Base-by-base conservation (phyloP, 2,329 filamentous ascomycete genomes). In the Alternaria atra region DNA sequence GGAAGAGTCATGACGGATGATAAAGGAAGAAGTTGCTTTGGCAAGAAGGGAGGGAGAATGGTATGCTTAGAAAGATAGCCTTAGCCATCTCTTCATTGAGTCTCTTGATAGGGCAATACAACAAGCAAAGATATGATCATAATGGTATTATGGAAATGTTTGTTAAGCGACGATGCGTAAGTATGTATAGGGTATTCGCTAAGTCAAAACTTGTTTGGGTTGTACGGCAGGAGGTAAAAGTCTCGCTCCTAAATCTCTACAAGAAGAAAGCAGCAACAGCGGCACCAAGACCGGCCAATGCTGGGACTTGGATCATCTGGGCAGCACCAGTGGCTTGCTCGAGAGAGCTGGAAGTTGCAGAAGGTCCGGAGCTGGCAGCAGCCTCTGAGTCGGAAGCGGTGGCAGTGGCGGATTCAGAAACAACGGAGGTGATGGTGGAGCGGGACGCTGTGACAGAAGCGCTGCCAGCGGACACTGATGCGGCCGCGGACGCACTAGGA, bases 211-310 rank as follows among this genome's bases (percentile, higher is more conserved):
- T 29, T 47, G 32, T 37, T 27, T 4, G 3, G 44, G n/a, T 27
- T 47, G 40, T 10, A 15, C 42, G 17, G 6, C n/a, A 25, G 12
- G 17, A 39, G 15, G 12, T 15, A 10, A 48, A n/a, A 3, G 8
- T 44, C 37, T 55, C 13, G n/a, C 30, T 15, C 15, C 20, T 27
- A 42, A 13, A 34, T 6, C 12, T 39, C 53, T 66, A 72, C 39
- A 75, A 46, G 47, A 74, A 66, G 54, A 72, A 70, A 8, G 66
- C 72, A 32, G 66, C 67, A 6, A 65, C 65, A 12, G 69, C 73
- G 34, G 69, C 73, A 54, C 73, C 74, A n/a, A 76, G 50, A 40
- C 73, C 74, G 12, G 67, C 71, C 44, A 75, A 43, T 15, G 65
- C 66, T 53, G 74, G 73, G 4, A 63, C 67, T 37, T 69, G 46